A percentile compares a stretch with the other conserved stretches of the same genome.
Evolutionary conservation across 1,139 yeast genomes (phyloP).

Genomic region (Zygosaccharomyces pseudobailii): DNA sequence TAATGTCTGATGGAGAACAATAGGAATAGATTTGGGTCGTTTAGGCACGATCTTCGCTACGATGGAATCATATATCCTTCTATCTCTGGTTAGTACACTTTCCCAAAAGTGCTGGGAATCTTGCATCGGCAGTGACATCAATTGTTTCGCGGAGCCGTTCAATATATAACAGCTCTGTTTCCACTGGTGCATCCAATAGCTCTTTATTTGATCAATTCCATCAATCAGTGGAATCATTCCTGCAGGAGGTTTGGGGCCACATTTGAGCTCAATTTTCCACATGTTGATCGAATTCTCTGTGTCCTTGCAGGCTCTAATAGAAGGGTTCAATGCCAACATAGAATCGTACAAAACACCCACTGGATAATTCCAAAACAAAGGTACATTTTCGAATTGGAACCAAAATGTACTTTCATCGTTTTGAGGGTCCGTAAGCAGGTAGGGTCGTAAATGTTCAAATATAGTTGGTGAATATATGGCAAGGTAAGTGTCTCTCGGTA

Average conservation of each 20-base stretch:
- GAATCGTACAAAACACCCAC: slow-evolving; percentile 65
- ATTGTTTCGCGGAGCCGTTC: slow-evolving; percentile 66
- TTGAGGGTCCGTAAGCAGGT: slow-evolving; percentile 33
- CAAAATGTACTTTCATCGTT: slow-evolving; percentile 41
- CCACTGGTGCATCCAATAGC: slow-evolving; percentile 65
- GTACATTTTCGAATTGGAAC: slow-evolving; percentile 62
- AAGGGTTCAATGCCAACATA: slow-evolving; percentile 39
- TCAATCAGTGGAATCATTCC: slow-evolving; percentile 47
- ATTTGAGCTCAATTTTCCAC: slow-evolving; percentile 51
- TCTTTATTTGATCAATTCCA: slow-evolving; percentile 38
- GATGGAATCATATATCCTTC: slow-evolving; percentile 35
- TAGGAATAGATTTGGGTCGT: slow-evolving; percentile 46
- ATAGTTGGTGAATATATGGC: slow-evolving; percentile 46
- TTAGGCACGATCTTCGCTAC: slow-evolving; percentile 39
- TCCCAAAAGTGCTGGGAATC: slow-evolving; percentile 57
- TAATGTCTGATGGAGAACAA: slow-evolving; percentile 53
- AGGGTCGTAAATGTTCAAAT: slow-evolving; percentile 42
- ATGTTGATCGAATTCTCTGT: slow-evolving; percentile 24
- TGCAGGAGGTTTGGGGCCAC: slow-evolving; percentile 45
- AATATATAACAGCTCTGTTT: slow-evolving; percentile 75
- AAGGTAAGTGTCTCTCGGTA: slow-evolving; percentile 53
- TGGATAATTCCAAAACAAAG: slow-evolving; percentile 77
- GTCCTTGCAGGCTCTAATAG: slow-evolving; percentile 11
- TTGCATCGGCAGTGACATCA: slow-evolving; percentile 66
- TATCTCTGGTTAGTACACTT: slow-evolving; percentile 39